A percentile compares a stretch with the other conserved stretches of the same genome.
These are phyloP conservation scores for Ophiostoma quercus DNA, from an alignment of 2,329 filamentous ascomycete species.

Conservation along the genomic window DNA sequence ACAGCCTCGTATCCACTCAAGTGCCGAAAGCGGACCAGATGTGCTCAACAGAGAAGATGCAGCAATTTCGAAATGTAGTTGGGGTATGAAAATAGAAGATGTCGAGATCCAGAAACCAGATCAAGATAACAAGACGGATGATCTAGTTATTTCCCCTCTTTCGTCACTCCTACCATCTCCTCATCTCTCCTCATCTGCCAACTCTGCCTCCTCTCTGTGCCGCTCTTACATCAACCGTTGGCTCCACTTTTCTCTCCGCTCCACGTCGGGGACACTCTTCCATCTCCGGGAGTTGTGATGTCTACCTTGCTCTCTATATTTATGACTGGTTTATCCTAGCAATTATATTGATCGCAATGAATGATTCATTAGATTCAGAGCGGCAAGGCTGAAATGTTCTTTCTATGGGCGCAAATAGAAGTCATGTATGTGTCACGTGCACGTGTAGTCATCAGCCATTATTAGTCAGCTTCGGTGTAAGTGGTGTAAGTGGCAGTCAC, in stretches of 20 bases:
- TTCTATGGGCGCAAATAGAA: too few species aligned
- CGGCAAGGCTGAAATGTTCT: too few species aligned
- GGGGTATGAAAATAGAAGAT: not conserved
- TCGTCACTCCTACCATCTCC: not conserved
- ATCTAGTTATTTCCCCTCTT: not conserved
- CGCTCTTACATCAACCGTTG: not conserved
- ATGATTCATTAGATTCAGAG: too few species aligned
- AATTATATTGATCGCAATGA: too few species aligned
- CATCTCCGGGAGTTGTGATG: not conserved
- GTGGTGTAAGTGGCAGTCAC: too few species aligned
- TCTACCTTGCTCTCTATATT: too few species aligned
- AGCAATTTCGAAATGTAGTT: not conserved
- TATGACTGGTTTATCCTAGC: too few species aligned
- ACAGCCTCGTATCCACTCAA: constrained; percentile 6
- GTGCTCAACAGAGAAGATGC: not conserved
- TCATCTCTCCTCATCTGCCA: not conserved
- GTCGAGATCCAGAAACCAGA: not conserved
- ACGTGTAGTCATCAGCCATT: too few species aligned
- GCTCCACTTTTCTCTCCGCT: constrained; percentile 2
- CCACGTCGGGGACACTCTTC: not conserved
- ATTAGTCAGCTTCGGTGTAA: too few species aligned
- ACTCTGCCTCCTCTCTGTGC: not conserved
- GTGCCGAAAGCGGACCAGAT: constrained; percentile 3
- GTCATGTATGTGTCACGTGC: too few species aligned
- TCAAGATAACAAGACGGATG: not conserved